Percentiles rank a stretch among this genome's conserved stretches.
Conservation (phyloP, 192 early-diverging fungal genomes). For the Backusella circina region DNA sequence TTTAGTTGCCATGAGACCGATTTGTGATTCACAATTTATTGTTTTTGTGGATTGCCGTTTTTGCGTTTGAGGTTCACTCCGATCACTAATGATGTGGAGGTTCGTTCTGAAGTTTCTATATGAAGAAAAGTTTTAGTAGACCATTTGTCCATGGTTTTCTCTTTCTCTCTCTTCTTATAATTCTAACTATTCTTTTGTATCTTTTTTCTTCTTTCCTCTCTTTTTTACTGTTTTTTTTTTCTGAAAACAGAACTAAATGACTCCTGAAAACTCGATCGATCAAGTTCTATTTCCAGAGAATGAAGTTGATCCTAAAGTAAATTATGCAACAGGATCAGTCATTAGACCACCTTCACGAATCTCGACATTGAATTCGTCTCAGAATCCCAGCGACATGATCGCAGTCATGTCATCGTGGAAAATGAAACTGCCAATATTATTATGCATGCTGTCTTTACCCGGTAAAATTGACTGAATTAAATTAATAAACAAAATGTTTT, state of each 20-base stretch:
- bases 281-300: neutral
- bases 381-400: neutral
- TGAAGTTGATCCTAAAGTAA: neutral
- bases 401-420: neutral
- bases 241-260: neutral
- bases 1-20: neutral
- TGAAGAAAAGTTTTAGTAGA: neutral
- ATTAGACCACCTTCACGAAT: neutral
- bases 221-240: neutral
- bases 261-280: neutral
- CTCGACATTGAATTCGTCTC: neutral
- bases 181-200: neutral
- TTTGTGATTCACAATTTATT: neutral
- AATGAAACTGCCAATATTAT: conserved; percentile 9
- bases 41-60: conserved; percentile 1
- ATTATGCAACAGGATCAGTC: neutral
- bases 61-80: neutral
- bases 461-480: neutral
- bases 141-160: neutral
- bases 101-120: neutral
- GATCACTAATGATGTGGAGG: neutral
- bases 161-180: neutral
- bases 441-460: conserved; percentile 22
- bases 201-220: neutral
- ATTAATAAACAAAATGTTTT: neutral